These are phyloP conservation scores for Clavispora vitiphila DNA, from an alignment of 805 yeast species.

Conservation along the genomic window DNA sequence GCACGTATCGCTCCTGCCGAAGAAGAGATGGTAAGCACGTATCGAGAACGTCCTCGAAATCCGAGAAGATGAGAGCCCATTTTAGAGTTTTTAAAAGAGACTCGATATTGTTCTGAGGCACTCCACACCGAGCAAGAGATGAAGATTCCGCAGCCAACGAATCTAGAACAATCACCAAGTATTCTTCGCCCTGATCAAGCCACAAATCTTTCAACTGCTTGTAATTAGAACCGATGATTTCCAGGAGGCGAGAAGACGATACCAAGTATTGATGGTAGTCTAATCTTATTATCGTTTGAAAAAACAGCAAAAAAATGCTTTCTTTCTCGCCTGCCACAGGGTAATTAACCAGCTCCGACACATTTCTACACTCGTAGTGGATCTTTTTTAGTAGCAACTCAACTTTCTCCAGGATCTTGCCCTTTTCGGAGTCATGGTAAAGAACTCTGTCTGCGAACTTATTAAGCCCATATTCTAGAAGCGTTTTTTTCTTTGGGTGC, in stretches of 20 bases:
- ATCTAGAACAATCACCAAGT: constrained; percentile 7
- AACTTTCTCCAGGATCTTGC: neutral
- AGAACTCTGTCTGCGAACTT: constrained; percentile 16
- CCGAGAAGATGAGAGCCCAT: constrained; percentile 28
- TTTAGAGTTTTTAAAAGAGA: constrained; percentile 18
- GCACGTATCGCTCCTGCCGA: neutral
- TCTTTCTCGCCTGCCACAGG: neutral
- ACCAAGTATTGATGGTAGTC: neutral
- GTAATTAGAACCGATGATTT: constrained; percentile 10
- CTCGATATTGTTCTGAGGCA: constrained; percentile 13
- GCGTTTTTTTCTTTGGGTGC: constrained; percentile 26
- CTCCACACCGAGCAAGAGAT: constrained; percentile 9
- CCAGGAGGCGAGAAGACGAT: neutral
- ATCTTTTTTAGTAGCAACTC: neutral
- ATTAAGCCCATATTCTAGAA: constrained; percentile 21
- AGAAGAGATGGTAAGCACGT: constrained; percentile 19
- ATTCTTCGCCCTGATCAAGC: constrained; percentile 9
- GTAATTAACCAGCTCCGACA: neutral
- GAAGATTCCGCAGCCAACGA: constrained; percentile 8
- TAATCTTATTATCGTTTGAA: neutral
- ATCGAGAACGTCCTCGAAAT: constrained; percentile 18
- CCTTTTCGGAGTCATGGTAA: neutral
- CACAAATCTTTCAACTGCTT: constrained; percentile 12
- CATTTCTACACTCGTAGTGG: neutral
- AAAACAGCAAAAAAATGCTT: neutral